Evolutionary conservation across 169 alveolate genomes (phyloP).

Genomic region (Eimeria necatrix): DNA sequence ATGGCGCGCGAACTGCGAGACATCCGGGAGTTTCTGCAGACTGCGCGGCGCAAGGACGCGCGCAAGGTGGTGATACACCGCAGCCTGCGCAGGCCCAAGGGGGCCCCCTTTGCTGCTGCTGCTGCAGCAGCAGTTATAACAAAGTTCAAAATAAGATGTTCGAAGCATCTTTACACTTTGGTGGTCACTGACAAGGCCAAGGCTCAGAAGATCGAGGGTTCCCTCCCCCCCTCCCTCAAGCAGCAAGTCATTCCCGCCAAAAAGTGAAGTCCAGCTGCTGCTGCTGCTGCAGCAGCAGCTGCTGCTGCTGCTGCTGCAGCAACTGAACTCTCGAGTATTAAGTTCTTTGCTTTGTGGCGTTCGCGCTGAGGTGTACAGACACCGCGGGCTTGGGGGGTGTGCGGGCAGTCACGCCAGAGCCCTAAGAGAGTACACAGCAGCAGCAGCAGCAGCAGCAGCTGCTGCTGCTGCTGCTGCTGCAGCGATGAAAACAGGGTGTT

Average conservation of each 20-base stretch:
- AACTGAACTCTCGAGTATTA: too few species aligned
- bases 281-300: background rate
- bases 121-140: slow-evolving; percentile 29
- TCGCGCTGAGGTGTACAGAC: too few species aligned
- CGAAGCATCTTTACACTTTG: slow-evolving; percentile 95
- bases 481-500: too few species aligned
- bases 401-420: too few species aligned
- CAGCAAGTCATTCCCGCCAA: slow-evolving; percentile 47
- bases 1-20: slow-evolving; percentile 73
- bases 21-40: slow-evolving; percentile 67
- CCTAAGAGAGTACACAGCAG: too few species aligned
- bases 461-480: too few species aligned
- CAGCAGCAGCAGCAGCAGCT: too few species aligned
- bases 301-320: background rate
- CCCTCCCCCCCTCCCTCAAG: slow-evolving; percentile 90
- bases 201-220: slow-evolving; percentile 95
- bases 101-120: slow-evolving; percentile 8
- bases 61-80: slow-evolving; percentile 22
- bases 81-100: slow-evolving; percentile 10
- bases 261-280: background rate
- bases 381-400: too few species aligned
- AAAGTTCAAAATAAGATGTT: slow-evolving; percentile 96
- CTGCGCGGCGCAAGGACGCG: slow-evolving; percentile 74
- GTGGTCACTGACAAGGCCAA: slow-evolving; percentile 95
- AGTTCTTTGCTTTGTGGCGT: too few species aligned